Percentiles rank a stretch among this genome's conserved stretches.
phyloP scores from a whole-genome alignment of 2,329 filamentous ascomycete genomes.

The Seiridium unicorne region DNA sequence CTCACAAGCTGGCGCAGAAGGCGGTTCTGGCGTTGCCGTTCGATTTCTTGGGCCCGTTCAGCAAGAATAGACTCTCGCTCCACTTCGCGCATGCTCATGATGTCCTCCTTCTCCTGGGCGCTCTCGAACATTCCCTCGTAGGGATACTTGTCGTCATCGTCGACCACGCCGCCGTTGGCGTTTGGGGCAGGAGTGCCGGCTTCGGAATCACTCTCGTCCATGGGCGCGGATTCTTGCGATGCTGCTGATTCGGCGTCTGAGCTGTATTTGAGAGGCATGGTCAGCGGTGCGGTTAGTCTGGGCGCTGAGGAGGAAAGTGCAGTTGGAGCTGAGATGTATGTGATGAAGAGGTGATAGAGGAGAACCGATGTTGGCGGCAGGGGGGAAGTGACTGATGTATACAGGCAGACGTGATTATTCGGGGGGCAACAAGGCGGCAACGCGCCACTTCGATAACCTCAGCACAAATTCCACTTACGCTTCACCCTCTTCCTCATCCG shows the following conservation, averaged over 20 bases:
- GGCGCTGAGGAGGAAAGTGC: neutral
- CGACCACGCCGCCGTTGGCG: conserved; percentile 31
- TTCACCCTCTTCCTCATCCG: conserved; percentile 76
- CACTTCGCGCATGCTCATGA: conserved; percentile 85
- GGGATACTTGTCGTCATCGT: conserved; percentile 66
- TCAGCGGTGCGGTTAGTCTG: conserved; percentile 11
- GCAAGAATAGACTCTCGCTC: conserved; percentile 88
- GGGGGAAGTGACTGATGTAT: neutral
- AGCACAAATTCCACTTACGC: conserved; percentile 57
- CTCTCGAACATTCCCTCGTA: conserved; percentile 84
- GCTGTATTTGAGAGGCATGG: conserved; percentile 10
- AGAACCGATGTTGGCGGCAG: neutral
- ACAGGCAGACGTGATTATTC: too few species aligned
- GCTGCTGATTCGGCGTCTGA: conserved; percentile 61
- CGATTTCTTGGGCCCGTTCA: conserved; percentile 79
- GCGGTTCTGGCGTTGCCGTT: conserved; percentile 77
- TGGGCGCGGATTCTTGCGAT: conserved; percentile 79
- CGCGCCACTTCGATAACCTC: too few species aligned
- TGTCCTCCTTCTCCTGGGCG: conserved; percentile 70
- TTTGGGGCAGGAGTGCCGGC: conserved; percentile 53
- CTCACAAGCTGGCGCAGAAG: conserved; percentile 75
- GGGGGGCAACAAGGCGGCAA: neutral
- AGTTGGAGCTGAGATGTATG: too few species aligned
- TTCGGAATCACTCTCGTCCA: conserved; percentile 88
- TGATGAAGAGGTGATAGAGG: neutral